These are phyloP conservation scores for Pseudotsuga menziesii DNA, from an alignment of 75 land plant genomes.

Conservation along the genomic window DNA sequence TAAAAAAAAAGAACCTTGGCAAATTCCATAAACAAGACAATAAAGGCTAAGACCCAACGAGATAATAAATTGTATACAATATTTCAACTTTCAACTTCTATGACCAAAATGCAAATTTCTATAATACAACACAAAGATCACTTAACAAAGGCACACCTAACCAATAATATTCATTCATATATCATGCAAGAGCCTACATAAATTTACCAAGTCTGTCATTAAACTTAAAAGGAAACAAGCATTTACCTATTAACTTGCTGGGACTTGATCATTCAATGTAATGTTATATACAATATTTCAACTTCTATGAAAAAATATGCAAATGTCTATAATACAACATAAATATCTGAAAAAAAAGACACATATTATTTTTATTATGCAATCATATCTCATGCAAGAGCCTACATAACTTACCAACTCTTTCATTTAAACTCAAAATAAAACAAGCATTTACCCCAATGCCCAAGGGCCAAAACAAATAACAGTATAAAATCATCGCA, in stretches of 20 bases:
- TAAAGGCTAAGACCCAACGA: not conserved
- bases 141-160: not conserved
- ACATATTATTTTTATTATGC: not conserved
- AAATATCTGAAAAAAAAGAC: not conserved
- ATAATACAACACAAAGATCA: not conserved
- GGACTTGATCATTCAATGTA: not conserved
- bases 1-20: no score
- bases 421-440: no score
- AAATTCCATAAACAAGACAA: not conserved
- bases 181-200: not conserved
- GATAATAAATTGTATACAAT: not conserved
- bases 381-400: not conserved
- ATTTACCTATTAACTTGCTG: not conserved
- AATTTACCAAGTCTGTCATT: no score
- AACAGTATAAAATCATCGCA: no score
- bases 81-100: slow-evolving; percentile 4
- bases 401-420: no score
- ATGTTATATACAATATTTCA: not conserved
- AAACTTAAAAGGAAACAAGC: no score
- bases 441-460: no score
- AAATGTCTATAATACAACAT: not conserved
- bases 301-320: not conserved
- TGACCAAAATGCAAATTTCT: not conserved
- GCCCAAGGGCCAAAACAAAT: no score
- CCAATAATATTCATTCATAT: not conserved